These are phyloP conservation scores for Ophiostoma pallidulum DNA, from an alignment of 2,329 filamentous ascomycete genomes.

Conservation along the genomic window DNA sequence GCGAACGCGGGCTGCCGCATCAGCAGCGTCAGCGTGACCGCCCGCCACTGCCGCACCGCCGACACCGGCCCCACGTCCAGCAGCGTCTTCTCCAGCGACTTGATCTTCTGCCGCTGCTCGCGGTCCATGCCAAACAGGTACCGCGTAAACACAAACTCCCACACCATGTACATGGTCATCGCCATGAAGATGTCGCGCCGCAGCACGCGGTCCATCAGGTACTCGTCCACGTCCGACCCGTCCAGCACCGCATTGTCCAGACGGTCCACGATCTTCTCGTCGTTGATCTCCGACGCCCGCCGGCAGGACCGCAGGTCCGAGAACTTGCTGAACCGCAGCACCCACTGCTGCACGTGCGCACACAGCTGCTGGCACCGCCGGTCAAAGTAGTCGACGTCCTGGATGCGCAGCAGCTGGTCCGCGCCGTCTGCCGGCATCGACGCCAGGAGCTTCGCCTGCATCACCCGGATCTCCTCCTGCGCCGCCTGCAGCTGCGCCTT, in stretches of 20 bases:
- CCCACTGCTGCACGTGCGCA: slow-evolving; percentile 95
- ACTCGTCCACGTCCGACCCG: slow-evolving; percentile 82
- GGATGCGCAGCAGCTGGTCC: slow-evolving; percentile 61
- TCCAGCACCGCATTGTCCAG: slow-evolving; percentile 92
- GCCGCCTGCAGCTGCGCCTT: slow-evolving; percentile 69
- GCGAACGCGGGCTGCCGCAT: slow-evolving; percentile 72
- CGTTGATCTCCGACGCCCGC: slow-evolving; percentile 70
- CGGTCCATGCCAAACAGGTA: slow-evolving; percentile 98
- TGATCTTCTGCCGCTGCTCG: slow-evolving; percentile 95
- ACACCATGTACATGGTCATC: slow-evolving; percentile 98
- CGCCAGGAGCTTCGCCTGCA: slow-evolving; percentile 49
- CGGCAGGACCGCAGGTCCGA: slow-evolving; percentile 87
- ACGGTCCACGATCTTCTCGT: slow-evolving; percentile 87
- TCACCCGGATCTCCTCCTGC: slow-evolving; percentile 48
- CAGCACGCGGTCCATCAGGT: slow-evolving; percentile 77
- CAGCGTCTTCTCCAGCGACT: slow-evolving; percentile 85
- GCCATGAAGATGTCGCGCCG: slow-evolving; percentile 96
- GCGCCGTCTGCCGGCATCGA: slow-evolving; percentile 46
- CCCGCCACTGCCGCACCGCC: slow-evolving; percentile 95
- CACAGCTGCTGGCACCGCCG: slow-evolving; percentile 88
- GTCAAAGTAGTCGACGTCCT: slow-evolving; percentile 93
- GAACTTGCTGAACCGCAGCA: slow-evolving; percentile 94
- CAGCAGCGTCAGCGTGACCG: slow-evolving; percentile 84
- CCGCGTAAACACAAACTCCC: slow-evolving; percentile 96
- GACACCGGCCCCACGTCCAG: slow-evolving; percentile 75